A percentile compares a stretch with the other conserved stretches of the same genome.
Conservation (phyloP, 2,329 filamentous ascomycete genomes). For the Apiospora aurea region DNA sequence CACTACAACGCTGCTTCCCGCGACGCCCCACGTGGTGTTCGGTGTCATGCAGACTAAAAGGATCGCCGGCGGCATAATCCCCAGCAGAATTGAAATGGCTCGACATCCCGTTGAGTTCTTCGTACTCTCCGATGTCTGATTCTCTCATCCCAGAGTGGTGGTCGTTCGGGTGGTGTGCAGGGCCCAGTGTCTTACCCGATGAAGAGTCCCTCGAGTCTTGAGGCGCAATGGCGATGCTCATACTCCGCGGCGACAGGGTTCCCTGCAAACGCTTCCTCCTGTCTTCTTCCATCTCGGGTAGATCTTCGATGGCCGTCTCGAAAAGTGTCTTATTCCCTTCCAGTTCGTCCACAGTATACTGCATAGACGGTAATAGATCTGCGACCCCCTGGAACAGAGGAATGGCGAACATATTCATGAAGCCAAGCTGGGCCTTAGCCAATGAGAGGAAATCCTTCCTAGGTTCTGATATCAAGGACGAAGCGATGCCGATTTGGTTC, state of each 20-base stretch:
- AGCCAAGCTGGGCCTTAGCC: constrained; percentile 87
- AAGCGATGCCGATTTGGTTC: constrained; percentile 82
- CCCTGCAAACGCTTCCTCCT: constrained; percentile 45
- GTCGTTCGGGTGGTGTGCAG: constrained; percentile 29
- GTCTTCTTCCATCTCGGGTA: constrained; percentile 55
- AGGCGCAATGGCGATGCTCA: constrained; percentile 47
- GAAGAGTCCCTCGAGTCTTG: constrained; percentile 34
- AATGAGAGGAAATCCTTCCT: constrained; percentile 84
- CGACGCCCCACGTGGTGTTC: constrained; percentile 44
- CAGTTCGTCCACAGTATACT: constrained; percentile 84
- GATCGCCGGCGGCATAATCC: constrained; percentile 58
- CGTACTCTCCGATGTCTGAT: constrained; percentile 42
- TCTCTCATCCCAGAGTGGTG: constrained; percentile 39
- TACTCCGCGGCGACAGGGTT: constrained; percentile 53
- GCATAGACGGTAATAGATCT: constrained; percentile 84
- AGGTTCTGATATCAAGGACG: constrained; percentile 84
- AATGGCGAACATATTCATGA: constrained; percentile 95
- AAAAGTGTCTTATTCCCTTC: constrained; percentile 78
- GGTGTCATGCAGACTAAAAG: constrained; percentile 53
- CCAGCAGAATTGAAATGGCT: constrained; percentile 55
- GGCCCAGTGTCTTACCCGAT: constrained; percentile 29
- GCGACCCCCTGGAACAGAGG: constrained; percentile 90
- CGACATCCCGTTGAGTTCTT: constrained; percentile 52
- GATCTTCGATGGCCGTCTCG: constrained; percentile 71
- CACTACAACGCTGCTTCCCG: constrained; percentile 63